These are phyloP conservation scores for Pseudoneurospora amorphoporcata DNA, from an alignment of 495 filamentous ascomycete species.

Conservation along the genomic window DNA sequence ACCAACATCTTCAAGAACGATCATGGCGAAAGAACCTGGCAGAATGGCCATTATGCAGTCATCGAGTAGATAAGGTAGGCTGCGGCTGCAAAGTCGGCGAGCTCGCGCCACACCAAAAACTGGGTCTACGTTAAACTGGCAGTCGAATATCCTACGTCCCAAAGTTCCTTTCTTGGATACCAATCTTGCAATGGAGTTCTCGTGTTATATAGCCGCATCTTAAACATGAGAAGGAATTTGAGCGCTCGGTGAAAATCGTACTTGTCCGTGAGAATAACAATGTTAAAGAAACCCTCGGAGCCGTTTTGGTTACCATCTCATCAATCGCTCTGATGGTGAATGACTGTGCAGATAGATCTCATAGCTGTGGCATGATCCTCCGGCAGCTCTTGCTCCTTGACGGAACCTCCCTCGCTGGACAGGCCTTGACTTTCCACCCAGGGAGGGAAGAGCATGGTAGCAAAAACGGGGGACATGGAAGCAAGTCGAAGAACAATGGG, in stretches of 20 bases:
- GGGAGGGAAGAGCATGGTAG: background rate
- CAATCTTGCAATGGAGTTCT: background rate
- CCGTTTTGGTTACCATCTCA: accelerated
- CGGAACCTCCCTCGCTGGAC: background rate
- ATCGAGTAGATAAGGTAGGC: background rate
- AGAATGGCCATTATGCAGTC: background rate
- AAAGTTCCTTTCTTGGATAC: background rate
- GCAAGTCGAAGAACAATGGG: background rate
- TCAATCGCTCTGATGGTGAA: background rate
- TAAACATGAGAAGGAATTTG: background rate
- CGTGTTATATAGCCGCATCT: too few relatives aligned
- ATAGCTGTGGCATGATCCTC: background rate
- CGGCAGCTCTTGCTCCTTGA: background rate
- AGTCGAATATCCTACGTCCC: background rate
- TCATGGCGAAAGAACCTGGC: too few relatives aligned
- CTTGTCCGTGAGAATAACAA: background rate
- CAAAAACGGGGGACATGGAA: background rate
- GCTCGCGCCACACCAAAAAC: background rate
- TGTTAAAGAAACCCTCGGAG: background rate
- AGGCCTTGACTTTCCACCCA: background rate
- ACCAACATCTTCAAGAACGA: too few relatives aligned
- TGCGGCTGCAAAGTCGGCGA: background rate
- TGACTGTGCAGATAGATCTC: background rate
- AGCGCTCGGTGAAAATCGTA: background rate
- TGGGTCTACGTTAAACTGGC: background rate